Evolutionary conservation across 78 protist genomes (phyloP), one percentile per base, ranked within the genome.

Genomic region (Parvularia atlantis): DNA sequence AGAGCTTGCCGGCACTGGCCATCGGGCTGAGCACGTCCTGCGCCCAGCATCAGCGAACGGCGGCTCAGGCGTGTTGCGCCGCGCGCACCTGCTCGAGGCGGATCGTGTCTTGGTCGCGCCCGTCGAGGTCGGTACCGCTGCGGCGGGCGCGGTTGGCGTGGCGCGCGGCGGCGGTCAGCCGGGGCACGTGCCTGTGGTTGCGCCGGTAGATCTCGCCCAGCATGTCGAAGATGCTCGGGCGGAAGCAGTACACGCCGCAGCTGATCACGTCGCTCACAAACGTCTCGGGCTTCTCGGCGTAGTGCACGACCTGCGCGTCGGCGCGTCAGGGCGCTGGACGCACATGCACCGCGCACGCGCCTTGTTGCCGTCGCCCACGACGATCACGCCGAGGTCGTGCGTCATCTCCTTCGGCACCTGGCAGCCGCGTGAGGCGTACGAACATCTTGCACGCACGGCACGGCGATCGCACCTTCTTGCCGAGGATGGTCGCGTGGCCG

Each of bases 281-380:
- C 28, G 69, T 46, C 71, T 39, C 26, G n/a, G 80, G 80, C 66
- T 75, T 75, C 52, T 76, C 81, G 50, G 59, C 72, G 69, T 67
- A 76, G 74, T 76, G 81, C 66, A 66, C 7, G 26, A 75, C 30
- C 64, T 63, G n/a, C n/a, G n/a, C n/a, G n/a, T n/a, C n/a, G n/a
- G n/a, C n/a, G n/a, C n/a, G n/a, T n/a, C n/a, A n/a, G n/a, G n/a
- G n/a, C n/a, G n/a, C n/a, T n/a, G n/a, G n/a, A n/a, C n/a, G n/a
- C n/a, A n/a, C n/a, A n/a, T n/a, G n/a, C n/a, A n/a, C n/a, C n/a
- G n/a, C n/a, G n/a, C n/a, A n/a, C n/a, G n/a, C n/a, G n/a, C 72
- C 14, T 36, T 13, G 3, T 64, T 61, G 48, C 3, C 4, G 5
- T 53, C 14, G 22, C 65, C 28, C 6, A 37, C 73, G 17, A 64